Percentiles rank a stretch among this genome's conserved stretches.
Conservation (phyloP, 306 rosid species). For the Dalbergia oliveri region DNA sequence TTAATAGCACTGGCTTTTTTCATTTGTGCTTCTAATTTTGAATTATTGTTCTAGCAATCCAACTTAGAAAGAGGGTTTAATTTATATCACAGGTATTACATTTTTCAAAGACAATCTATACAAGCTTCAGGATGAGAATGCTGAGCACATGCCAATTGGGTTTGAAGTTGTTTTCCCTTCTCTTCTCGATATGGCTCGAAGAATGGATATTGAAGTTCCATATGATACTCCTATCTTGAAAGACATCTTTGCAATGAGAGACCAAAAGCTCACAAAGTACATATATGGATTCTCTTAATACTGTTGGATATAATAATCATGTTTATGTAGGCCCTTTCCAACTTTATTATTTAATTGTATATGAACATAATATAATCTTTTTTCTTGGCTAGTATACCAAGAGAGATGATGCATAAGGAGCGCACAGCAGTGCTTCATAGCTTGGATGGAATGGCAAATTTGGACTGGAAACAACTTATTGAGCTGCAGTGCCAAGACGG, state of each 20-base stretch:
- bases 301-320: not conserved
- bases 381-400: conserved; percentile 66
- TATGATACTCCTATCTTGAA: conserved; percentile 58
- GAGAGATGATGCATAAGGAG: conserved; percentile 73
- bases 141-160: conserved; percentile 81
- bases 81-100: conserved; percentile 53
- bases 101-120: conserved; percentile 60
- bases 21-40: no score
- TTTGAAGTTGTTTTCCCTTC: conserved; percentile 88
- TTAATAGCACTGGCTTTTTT: no score
- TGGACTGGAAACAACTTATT: conserved; percentile 79
- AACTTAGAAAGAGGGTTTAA: not conserved
- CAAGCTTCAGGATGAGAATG: conserved; percentile 68
- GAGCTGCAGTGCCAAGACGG: conserved; percentile 79
- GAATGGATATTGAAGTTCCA: conserved; percentile 59
- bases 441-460: conserved; percentile 82
- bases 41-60: no score
- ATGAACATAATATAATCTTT: not conserved
- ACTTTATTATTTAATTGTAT: no score
- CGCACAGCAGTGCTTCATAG: conserved; percentile 80
- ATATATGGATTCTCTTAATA: not conserved
- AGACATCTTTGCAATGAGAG: conserved; percentile 61
- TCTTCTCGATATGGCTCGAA: conserved; percentile 61
- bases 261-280: conserved; percentile 72
- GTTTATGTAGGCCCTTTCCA: no score